Evolutionary conservation across 2,329 filamentous ascomycete genomes (phyloP).

Genomic region (Pyricularia sp.): DNA sequence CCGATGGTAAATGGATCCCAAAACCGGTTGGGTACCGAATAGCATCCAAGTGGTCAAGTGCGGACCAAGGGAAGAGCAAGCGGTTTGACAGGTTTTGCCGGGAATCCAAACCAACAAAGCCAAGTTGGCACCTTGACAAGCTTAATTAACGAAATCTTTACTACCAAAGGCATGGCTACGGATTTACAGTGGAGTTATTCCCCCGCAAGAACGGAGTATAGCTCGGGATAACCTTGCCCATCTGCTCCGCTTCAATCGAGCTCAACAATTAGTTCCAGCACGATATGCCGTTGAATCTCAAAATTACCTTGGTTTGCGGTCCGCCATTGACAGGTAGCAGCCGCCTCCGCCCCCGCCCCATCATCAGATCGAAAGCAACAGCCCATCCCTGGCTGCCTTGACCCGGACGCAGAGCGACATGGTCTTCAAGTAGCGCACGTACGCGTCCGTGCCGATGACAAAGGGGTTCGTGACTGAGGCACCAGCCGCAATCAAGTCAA

Average conservation of each 20-base stretch:
- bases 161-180: background rate
- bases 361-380: background rate
- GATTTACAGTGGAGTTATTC: background rate
- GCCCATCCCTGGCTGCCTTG: slow-evolving; percentile 1
- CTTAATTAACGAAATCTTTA: too few relatives aligned
- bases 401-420: background rate
- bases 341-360: too few relatives aligned
- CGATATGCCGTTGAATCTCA: background rate
- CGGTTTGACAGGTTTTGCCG: background rate
- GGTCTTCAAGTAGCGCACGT: background rate
- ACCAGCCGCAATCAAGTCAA: background rate
- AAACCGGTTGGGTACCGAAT: background rate
- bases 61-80: background rate
- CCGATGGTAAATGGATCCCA: background rate
- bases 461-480: background rate
- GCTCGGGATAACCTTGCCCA: background rate
- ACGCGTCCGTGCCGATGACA: background rate
- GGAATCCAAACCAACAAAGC: background rate
- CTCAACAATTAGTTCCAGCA: background rate
- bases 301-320: background rate
- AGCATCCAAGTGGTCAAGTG: background rate
- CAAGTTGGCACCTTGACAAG: too few relatives aligned
- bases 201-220: background rate
- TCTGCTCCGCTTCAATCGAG: background rate
- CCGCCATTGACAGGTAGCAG: too few relatives aligned